Base-by-base conservation (phyloP, 2,329 filamentous ascomycete species). In the Pezicula radicicola region DNA sequence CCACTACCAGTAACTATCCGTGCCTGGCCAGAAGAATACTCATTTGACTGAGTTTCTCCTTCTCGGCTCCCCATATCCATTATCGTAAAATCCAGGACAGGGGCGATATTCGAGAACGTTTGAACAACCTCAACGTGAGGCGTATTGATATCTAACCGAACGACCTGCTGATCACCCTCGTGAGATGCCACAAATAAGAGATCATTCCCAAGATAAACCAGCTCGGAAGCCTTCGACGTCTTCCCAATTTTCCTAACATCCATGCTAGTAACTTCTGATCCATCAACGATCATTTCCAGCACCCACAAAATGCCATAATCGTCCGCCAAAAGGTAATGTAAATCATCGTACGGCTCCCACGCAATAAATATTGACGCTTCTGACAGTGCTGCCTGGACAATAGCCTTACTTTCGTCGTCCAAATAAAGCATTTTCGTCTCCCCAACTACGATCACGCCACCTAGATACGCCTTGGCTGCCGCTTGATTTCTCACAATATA, bases 1-100 rank as follows among this genome's bases (percentile, higher is more conserved):
- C 94, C 94, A 50, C 92, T 97, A 1, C 91, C 93, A 2, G 93
- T 92, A 10, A 99, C 91, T 55, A 99, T 89, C 37, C 92, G 83
- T 43, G 94, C 92, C 70, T 99, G 93, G 0, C 94, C 94, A 1
- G 93, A 96, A 0, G 92, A 96, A 64, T 96, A 99, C 56, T 94
- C 89, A 63, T 94, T 95, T 3, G 87, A 88, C 52, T 90, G 85
- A 8, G 79, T 83, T 57, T 94, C 88, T 19, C 87, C 87, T 54
- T 89, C 86, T 51, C 90, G 80, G 60, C 91, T 92, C 0, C 92
- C 93, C 78, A 97, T 88, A 64, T 97, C 94, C 91, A 97, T 96
- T 15, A 99, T 84, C 1, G 89, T 87, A 61, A 99, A 97, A 66
- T 99, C 94, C 37, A 97, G 73, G 40, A 99, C 89, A 0, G 94